Evolutionary conservation across 208 protist genomes (phyloP).

Genomic region (Phytomonas francai): DNA sequence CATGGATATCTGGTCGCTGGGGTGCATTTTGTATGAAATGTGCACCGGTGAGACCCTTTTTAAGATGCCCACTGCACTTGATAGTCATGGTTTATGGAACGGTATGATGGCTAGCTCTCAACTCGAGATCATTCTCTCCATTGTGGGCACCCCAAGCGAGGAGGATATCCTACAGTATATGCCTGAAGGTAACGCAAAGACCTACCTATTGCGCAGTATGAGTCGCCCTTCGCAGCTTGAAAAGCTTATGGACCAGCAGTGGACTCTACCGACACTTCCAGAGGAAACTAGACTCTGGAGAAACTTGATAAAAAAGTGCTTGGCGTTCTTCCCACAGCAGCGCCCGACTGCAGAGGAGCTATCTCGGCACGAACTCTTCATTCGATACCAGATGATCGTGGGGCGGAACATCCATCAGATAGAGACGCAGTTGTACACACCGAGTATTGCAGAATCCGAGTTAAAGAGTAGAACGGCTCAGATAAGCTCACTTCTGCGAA

Average conservation of each 20-base stretch:
- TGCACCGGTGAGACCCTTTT: constrained; percentile 92
- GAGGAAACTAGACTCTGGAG: constrained; percentile 57
- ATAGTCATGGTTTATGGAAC: constrained; percentile 68
- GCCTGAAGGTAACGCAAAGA: constrained; percentile 63
- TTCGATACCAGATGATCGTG: constrained; percentile 54
- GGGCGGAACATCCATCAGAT: constrained; percentile 63
- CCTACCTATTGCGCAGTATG: constrained; percentile 63
- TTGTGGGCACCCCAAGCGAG: constrained; percentile 54
- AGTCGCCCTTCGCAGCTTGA: constrained; percentile 46
- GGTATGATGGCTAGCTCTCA: constrained; percentile 65
- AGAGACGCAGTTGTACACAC: constrained; percentile 26
- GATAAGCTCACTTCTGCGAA: constrained; percentile 36
- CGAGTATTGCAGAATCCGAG: constrained; percentile 21
- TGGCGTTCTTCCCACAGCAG: constrained; percentile 76
- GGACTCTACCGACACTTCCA: constrained; percentile 29
- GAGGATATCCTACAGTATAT: constrained; percentile 68
- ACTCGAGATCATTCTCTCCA: constrained; percentile 79
- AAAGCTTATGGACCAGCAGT: constrained; percentile 39
- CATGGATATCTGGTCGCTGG: constrained; percentile 92
- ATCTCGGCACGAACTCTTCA: constrained; percentile 64
- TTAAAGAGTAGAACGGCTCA: constrained; percentile 48
- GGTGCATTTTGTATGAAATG: constrained; percentile 94
- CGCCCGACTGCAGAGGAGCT: constrained; percentile 66
- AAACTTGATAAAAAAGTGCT: constrained; percentile 66
- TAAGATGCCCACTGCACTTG: constrained; percentile 55